Evolutionary conservation across 345 rosid genomes (phyloP).

Genomic region (Euphorbia tirucalli): DNA sequence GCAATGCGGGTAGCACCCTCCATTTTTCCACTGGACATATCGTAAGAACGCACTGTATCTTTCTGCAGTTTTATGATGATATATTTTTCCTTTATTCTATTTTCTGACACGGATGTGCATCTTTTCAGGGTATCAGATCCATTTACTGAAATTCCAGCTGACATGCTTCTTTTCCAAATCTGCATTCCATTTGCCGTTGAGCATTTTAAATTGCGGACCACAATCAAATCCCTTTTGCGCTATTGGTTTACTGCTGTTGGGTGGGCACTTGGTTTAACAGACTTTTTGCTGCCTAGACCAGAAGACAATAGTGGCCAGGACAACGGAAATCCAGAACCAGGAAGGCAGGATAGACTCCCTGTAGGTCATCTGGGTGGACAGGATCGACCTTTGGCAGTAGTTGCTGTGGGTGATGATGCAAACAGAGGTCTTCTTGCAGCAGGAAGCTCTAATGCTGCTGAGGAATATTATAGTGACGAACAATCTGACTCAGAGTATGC

Average conservation of each 20-base stretch:
- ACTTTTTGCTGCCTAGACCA: slow-evolving; percentile 77
- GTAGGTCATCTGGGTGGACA: slow-evolving; percentile 55
- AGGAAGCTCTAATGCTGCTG: slow-evolving; percentile 43
- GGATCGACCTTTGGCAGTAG: slow-evolving; percentile 57
- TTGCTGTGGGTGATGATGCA: slow-evolving; percentile 49
- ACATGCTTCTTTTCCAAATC: slow-evolving; percentile 96
- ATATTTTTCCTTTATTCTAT: slow-evolving; percentile 8
- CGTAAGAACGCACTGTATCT: slow-evolving; percentile 41
- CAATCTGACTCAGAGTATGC: slow-evolving; percentile 90
- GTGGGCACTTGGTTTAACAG: slow-evolving; percentile 87
- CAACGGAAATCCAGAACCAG: slow-evolving; percentile 67
- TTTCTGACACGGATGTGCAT: slow-evolving; percentile 4
- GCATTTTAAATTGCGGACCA: slow-evolving; percentile 85
- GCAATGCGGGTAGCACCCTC: slow-evolving; percentile 87
- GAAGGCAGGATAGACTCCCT: slow-evolving; percentile 68
- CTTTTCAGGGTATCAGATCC: slow-evolving; percentile 90
- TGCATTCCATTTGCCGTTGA: slow-evolving; percentile 96
- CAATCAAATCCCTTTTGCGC: slow-evolving; percentile 82
- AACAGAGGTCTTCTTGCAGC: slow-evolving; percentile 45
- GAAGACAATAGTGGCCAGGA: slow-evolving; percentile 78
- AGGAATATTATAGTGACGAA: slow-evolving; percentile 72
- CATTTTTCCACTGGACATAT: slow-evolving; percentile 88
- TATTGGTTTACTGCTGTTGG: slow-evolving; percentile 93
- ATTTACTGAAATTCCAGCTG: slow-evolving; percentile 96
- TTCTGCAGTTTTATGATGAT: background rate